phyloP scores from a whole-genome alignment of 495 filamentous ascomycete species.

The Xylaria acuta region DNA sequence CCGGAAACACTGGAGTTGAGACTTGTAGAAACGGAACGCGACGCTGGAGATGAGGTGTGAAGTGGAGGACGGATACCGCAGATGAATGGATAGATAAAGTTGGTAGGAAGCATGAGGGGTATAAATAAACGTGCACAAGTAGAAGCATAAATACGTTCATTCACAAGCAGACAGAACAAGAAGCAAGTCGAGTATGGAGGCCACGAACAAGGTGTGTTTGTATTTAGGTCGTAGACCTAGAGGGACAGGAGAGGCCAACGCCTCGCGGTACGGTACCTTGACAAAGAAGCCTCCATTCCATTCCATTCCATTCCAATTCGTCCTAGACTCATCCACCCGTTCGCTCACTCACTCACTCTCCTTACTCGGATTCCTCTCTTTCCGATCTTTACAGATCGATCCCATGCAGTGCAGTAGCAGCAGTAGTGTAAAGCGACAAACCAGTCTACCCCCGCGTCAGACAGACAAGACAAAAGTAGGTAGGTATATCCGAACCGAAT shows the following conservation, averaged over 20 bases:
- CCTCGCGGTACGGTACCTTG: background rate
- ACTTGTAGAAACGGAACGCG: background rate
- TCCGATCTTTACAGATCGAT: conserved; percentile 2
- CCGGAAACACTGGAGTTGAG: background rate
- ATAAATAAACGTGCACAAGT: background rate
- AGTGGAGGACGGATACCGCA: background rate
- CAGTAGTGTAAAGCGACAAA: background rate
- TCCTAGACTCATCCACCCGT: background rate
- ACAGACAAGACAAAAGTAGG: background rate
- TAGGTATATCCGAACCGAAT: background rate
- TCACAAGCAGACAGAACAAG: conserved; percentile 3
- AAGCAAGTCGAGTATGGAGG: background rate
- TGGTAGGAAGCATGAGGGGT: background rate
- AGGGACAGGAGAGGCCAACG: background rate
- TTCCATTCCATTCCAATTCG: background rate
- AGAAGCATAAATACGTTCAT: background rate
- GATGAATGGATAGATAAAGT: background rate
- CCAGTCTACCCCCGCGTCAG: conserved; percentile 15
- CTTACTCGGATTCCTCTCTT: background rate
- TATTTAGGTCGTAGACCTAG: conserved; percentile 14
- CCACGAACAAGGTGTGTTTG: conserved; percentile 17
- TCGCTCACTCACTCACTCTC: background rate
- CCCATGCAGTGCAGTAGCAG: background rate
- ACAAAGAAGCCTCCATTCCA: conserved; percentile 5
- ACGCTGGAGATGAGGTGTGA: too few species aligned